Conservation (phyloP, 2,329 filamentous ascomycete genomes). For the Aspergillus texensis region DNA sequence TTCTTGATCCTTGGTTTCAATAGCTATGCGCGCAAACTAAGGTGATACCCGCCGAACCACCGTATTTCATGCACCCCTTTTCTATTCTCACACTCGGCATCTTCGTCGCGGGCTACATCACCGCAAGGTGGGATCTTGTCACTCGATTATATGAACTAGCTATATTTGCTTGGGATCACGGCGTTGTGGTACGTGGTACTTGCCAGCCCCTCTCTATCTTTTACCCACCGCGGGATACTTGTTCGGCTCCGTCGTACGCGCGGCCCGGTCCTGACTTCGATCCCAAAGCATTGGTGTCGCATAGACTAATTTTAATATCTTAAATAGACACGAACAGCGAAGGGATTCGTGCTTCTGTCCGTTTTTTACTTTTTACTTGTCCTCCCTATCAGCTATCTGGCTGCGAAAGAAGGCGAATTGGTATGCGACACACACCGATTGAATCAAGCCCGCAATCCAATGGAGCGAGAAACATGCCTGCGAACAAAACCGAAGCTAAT, state of each 20-base stretch:
- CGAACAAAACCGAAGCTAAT: constrained; percentile 5
- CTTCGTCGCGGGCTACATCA: constrained; percentile 99
- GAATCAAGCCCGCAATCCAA: constrained; percentile 7
- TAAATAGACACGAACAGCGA: constrained; percentile 76
- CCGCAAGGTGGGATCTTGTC: constrained; percentile 97
- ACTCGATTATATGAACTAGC: constrained; percentile 95
- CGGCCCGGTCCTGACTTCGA: not conserved
- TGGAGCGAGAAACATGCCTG: not conserved
- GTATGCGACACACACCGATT: constrained; percentile 56
- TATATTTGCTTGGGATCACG: constrained; percentile 98
- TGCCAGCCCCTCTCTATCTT: constrained; percentile 3
- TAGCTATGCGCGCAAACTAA: constrained; percentile 38
- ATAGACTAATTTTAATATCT: constrained; percentile 12
- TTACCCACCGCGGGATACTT: constrained; percentile 12
- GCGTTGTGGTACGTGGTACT: constrained; percentile 74
- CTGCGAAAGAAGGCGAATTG: constrained; percentile 75
- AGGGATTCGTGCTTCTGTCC: constrained; percentile 81
- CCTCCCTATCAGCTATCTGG: constrained; percentile 81
- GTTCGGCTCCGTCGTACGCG: not conserved
- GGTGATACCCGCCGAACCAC: constrained; percentile 26
- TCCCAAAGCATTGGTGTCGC: not conserved
- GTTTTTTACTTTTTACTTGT: constrained; percentile 82
- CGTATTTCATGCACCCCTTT: constrained; percentile 86
- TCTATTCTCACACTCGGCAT: constrained; percentile 94
- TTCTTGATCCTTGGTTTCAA: constrained; percentile 3